Conservation (phyloP, 345 rosid genomes). For the Lepidium aucheri region DNA sequence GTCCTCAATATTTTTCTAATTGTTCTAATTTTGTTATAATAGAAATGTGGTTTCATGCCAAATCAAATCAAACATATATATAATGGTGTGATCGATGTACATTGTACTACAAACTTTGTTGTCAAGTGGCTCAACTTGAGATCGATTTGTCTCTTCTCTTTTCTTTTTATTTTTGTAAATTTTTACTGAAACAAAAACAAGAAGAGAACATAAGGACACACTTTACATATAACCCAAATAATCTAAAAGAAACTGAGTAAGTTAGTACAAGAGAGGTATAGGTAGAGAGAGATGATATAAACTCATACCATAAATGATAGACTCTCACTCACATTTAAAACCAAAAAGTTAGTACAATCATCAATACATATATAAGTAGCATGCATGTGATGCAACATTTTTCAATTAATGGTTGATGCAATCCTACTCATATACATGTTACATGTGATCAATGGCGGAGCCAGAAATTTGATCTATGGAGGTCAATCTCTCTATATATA, state of each 20-base stretch:
- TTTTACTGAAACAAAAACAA: neutral
- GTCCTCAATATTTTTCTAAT: neutral
- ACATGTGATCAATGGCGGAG: no score
- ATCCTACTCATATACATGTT: no score
- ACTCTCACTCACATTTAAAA: neutral
- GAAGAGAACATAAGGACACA: constrained; percentile 2
- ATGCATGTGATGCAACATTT: neutral
- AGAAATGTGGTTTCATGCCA: constrained; percentile 16
- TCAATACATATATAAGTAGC: neutral
- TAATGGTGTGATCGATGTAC: constrained; percentile 23
- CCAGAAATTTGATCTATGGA: no score
- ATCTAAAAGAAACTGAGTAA: neutral
- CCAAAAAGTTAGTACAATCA: neutral
- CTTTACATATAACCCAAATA: neutral
- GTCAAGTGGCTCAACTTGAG: constrained; percentile 20
- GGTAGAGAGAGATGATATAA: neutral
- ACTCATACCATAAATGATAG: neutral
- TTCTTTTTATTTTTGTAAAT: neutral
- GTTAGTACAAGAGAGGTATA: neutral
- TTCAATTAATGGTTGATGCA: neutral
- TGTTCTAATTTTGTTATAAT: constrained; percentile 8
- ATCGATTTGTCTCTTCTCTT: constrained; percentile 1
- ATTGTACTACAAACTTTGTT: constrained; percentile 19
- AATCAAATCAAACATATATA: constrained; percentile 29
- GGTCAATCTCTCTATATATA: no score